Evolutionary conservation across 305 asterid genomes (phyloP).

Genomic region (Rubia balearica): DNA sequence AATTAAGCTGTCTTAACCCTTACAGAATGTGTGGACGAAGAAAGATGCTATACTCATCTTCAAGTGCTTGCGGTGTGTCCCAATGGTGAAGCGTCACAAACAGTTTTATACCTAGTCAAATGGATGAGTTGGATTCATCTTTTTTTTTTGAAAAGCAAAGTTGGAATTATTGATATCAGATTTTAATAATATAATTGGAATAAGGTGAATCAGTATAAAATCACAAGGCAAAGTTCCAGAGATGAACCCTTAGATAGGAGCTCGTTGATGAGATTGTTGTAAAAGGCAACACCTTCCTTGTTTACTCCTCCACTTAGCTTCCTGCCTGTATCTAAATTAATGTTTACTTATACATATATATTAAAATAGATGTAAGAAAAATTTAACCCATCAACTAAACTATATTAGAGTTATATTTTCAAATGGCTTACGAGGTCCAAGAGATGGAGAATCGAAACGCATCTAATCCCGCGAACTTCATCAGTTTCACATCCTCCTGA

Average conservation of each 20-base stretch:
- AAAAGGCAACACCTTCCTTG: neutral
- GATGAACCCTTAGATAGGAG: neutral
- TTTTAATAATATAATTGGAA: no score
- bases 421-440: constrained; percentile 21
- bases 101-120: constrained; percentile 40
- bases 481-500: constrained; percentile 22
- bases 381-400: no score
- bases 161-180: neutral
- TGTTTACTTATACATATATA: neutral
- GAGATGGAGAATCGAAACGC: constrained; percentile 26
- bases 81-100: constrained; percentile 52
- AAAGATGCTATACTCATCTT: constrained; percentile 49
- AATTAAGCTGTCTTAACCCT: no score
- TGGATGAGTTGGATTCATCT: neutral
- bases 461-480: constrained; percentile 21
- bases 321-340: neutral
- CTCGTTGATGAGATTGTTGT: neutral
- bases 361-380: neutral
- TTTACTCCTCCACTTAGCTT: neutral
- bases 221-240: neutral
- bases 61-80: constrained; percentile 58
- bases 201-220: no score
- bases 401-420: no score
- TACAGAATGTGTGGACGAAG: constrained; percentile 37
- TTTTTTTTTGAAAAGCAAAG: no score